phyloP scores from a whole-genome alignment of 257 asterid genomes.

The Gentiana dahurica region DNA sequence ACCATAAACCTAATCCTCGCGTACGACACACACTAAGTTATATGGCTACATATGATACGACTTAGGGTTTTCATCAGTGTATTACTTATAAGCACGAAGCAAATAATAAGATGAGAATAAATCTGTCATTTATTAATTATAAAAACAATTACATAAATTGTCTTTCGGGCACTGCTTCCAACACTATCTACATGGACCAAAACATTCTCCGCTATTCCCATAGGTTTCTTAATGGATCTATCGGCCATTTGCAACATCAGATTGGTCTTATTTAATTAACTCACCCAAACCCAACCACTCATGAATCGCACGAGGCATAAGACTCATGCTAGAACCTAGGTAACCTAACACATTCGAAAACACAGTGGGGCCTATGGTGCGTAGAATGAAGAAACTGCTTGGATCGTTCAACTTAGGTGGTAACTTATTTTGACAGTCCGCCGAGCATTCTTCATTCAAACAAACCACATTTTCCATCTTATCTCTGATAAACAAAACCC shows the following conservation, averaged over 20 bases:
- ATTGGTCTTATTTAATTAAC: background rate
- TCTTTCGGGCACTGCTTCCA: too few relatives aligned
- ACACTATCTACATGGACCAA: background rate
- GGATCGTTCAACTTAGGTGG: constrained; percentile 1
- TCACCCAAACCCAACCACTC: background rate
- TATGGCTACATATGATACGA: too few relatives aligned
- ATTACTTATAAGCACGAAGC: too few relatives aligned
- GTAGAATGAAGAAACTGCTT: background rate
- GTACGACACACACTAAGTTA: too few relatives aligned
- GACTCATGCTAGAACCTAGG: background rate
- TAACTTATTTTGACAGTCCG: background rate
- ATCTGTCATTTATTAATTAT: too few relatives aligned
- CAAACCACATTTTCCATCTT: background rate
- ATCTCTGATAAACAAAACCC: too few relatives aligned
- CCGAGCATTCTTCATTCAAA: background rate
- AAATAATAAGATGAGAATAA: too few relatives aligned
- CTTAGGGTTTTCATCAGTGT: too few relatives aligned
- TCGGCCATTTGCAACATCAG: background rate
- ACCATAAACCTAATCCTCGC: too few relatives aligned
- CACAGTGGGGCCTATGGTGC: background rate
- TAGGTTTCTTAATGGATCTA: background rate
- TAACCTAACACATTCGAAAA: background rate
- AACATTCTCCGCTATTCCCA: background rate
- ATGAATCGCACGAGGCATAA: background rate
- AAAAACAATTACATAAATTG: too few relatives aligned